A percentile compares a stretch with the other conserved stretches of the same genome.
phyloP scores from a whole-genome alignment of 2,329 filamentous ascomycete species.

The Aureobasidium subglaciale region DNA sequence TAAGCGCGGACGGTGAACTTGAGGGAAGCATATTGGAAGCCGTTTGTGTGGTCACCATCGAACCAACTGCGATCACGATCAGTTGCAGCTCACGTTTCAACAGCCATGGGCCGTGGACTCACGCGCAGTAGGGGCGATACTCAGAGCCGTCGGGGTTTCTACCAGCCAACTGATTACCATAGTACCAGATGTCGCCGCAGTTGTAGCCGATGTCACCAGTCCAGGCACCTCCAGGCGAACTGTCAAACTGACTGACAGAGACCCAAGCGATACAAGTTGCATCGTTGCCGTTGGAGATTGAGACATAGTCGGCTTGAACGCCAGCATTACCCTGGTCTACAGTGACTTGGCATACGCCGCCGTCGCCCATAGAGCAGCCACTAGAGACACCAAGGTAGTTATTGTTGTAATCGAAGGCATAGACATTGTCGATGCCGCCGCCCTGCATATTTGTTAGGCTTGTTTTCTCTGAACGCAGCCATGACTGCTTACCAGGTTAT shows the following conservation, averaged over 20 bases:
- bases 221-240: background rate
- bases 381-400: background rate
- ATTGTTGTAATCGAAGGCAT: background rate
- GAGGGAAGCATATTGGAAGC: background rate
- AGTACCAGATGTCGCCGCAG: background rate
- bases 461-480: too few species aligned
- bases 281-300: background rate
- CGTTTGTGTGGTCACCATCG: background rate
- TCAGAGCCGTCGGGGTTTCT: too few species aligned
- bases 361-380: background rate
- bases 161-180: too few species aligned
- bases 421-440: background rate
- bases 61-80: background rate
- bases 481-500: background rate
- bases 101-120: too few species aligned
- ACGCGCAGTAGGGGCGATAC: too few species aligned
- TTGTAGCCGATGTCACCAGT: background rate
- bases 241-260: background rate
- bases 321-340: background rate
- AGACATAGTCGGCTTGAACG: background rate
- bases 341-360: background rate
- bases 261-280: background rate
- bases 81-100: too few species aligned
- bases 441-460: background rate
- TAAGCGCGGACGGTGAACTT: background rate